phyloP scores from a whole-genome alignment of 2,329 filamentous ascomycete genomes.

The Plenodomus tracheiphilus region DNA sequence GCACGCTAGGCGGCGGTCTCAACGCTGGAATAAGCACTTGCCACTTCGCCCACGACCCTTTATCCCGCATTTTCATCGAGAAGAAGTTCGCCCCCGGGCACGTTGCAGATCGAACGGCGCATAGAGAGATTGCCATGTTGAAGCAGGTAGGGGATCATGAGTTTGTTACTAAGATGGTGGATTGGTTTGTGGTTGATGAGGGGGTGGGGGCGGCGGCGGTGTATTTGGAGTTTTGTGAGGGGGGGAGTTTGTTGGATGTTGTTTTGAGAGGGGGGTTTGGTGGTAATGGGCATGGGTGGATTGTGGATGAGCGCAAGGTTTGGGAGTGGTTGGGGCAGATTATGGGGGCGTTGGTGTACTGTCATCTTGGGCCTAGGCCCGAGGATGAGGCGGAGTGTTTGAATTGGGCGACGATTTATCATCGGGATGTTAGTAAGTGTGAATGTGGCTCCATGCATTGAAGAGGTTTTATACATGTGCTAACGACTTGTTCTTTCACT shows the following conservation, averaged over 20 bases:
- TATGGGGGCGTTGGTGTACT: constrained; percentile 13
- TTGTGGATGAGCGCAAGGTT: constrained; percentile 13
- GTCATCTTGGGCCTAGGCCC: constrained; percentile 16
- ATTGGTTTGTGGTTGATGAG: constrained; percentile 15
- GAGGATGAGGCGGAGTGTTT: constrained; percentile 5
- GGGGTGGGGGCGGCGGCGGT: constrained; percentile 5
- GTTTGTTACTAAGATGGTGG: constrained; percentile 13
- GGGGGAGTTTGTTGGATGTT: constrained; percentile 8
- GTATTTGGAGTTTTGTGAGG: constrained; percentile 20
- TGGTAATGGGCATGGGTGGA: too few relatives aligned
- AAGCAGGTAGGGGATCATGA: constrained; percentile 13
- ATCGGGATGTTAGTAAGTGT: constrained; percentile 16
- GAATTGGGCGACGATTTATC: constrained; percentile 18
- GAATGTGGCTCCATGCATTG: not conserved
- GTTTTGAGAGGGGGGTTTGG: not conserved
- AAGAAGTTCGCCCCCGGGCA: constrained; percentile 9
- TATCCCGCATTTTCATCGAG: constrained; percentile 14
- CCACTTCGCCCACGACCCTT: not conserved
- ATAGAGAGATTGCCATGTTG: constrained; percentile 14
- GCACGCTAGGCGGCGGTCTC: constrained; percentile 8
- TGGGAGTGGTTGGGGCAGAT: constrained; percentile 20
- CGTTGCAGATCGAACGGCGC: constrained; percentile 1
- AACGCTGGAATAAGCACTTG: constrained; percentile 9
- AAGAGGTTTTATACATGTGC: too few relatives aligned
- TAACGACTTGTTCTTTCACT: too few relatives aligned